Base-by-base conservation (phyloP, 106 monocot species). In the Hemerocallis citrina region DNA sequence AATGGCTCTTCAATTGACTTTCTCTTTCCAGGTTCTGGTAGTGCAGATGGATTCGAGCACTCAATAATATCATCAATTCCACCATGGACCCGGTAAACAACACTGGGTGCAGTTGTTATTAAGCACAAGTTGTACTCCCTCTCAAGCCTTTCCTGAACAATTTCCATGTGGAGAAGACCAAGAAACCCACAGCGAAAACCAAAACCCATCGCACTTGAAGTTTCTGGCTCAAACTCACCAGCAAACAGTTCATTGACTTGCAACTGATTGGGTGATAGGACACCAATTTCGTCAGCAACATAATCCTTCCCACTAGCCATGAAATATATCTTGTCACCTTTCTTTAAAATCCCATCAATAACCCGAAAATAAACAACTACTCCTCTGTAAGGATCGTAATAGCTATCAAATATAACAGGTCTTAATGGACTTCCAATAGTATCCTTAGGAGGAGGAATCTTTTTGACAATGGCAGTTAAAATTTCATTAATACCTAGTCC, bases 81-180 rank as follows among this genome's bases (percentile, higher is more conserved):
- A 74, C 78, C 78, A 25, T 86, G 70, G 62, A 96, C 86, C 36
- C 64, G 72, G 74, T 90, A 96, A 60, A 96, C 95, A 47, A 96
- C 95, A 90, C 95, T 96, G 52, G 95, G 95, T 56, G 95, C 95
- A 43, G 95, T 96, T 62, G 90, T 96, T 77, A 96, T 96, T 75
- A 96, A 75, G 63, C 64, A 79, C 66, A 96, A 74, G 52, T 84
- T 87, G 57, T 96, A 96, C 67, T 96, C 95, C 51, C 95, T 78
- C 74, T 96, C 95, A 34, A 96, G 95, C 77, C 95, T 96, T 90
- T 96, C 95, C 90, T 96, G 79, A 75, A 98, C 96, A 78, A 98
- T 98, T 76, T 98, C 96, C 96, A 98, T 98, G 68, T 98, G 96
- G 2, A 98, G 81, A 61, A 98, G 81, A 13, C 96, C 96, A 36